Evolutionary conservation across 495 filamentous ascomycete genomes (phyloP).

Genomic region (Aspergillus sclerotioniger): DNA sequence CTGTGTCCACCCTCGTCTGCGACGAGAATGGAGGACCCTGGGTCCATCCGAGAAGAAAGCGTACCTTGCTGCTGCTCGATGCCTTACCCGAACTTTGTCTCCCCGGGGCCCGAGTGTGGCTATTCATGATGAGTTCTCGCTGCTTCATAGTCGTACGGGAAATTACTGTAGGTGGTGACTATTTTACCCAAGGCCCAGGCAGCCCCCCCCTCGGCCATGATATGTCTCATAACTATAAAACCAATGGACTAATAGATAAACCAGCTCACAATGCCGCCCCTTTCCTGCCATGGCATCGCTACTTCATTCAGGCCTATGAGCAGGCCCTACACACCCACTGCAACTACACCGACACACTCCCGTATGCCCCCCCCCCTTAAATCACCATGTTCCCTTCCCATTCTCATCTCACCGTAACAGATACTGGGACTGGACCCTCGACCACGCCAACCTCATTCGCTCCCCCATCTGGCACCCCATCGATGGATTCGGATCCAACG

Average conservation of each 20-base stretch:
- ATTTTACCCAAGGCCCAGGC: too few species aligned
- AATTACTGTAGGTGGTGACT: too few species aligned
- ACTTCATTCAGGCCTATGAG: not conserved
- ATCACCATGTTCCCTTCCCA: not conserved
- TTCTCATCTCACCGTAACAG: not conserved
- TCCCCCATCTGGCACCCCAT: not conserved
- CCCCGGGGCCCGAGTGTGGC: too few species aligned
- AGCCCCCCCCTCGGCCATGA: too few species aligned
- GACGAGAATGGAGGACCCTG: too few species aligned
- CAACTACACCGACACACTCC: not conserved
- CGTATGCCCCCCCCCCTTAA: not conserved
- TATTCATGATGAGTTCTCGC: too few species aligned
- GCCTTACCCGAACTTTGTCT: too few species aligned
- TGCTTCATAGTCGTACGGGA: too few species aligned
- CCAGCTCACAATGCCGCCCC: not conserved
- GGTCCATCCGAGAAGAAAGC: too few species aligned
- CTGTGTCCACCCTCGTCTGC: too few species aligned
- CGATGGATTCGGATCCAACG: not conserved
- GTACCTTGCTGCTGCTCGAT: too few species aligned
- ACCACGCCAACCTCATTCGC: not conserved
- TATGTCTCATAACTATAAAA: too few species aligned
- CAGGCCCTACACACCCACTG: not conserved
- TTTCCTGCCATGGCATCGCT: not conserved
- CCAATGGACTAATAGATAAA: not conserved
- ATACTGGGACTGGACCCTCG: not conserved